A percentile compares a stretch with the other conserved stretches of the same genome.
These are phyloP conservation scores for Capsicum pubescens DNA, from an alignment of 257 asterid species.

Conservation along the genomic window DNA sequence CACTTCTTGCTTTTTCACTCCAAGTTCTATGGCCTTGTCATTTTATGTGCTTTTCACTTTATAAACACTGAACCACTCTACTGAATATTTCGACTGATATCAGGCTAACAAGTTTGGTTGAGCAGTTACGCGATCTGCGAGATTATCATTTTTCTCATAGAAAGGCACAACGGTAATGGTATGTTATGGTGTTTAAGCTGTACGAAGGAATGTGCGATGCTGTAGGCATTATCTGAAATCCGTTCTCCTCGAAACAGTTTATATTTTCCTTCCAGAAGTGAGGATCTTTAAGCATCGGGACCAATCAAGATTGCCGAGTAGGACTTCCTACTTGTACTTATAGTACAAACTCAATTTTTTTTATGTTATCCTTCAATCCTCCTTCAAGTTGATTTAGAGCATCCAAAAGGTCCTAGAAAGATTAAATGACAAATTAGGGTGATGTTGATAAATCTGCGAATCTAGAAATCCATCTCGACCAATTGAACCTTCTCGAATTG, in stretches of 20 bases:
- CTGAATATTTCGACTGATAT: neutral
- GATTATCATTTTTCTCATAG: neutral
- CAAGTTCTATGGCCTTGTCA: neutral
- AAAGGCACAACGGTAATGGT: neutral
- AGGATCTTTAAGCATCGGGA: slow-evolving; percentile 89
- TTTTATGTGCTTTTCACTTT: neutral
- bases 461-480: neutral
- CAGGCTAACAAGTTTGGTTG: neutral
- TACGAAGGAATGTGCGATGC: neutral
- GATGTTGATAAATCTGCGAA: neutral
- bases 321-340: slow-evolving; percentile 85
- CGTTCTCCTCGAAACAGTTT: slow-evolving; percentile 74
- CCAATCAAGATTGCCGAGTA: slow-evolving; percentile 95
- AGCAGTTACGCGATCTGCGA: neutral
- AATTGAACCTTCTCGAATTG: neutral
- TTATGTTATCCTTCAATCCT: slow-evolving; percentile 74
- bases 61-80: neutral
- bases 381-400: slow-evolving; percentile 77
- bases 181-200: neutral
- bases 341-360: slow-evolving; percentile 80
- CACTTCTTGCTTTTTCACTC: too few relatives aligned
- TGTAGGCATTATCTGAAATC: slow-evolving; percentile 67
- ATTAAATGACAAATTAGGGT: neutral
- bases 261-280: slow-evolving; percentile 81
- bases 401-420: slow-evolving; percentile 74